A percentile compares a stretch with the other conserved stretches of the same genome.
Conservation (phyloP, 306 rosid species). For the Corylus americana region DNA sequence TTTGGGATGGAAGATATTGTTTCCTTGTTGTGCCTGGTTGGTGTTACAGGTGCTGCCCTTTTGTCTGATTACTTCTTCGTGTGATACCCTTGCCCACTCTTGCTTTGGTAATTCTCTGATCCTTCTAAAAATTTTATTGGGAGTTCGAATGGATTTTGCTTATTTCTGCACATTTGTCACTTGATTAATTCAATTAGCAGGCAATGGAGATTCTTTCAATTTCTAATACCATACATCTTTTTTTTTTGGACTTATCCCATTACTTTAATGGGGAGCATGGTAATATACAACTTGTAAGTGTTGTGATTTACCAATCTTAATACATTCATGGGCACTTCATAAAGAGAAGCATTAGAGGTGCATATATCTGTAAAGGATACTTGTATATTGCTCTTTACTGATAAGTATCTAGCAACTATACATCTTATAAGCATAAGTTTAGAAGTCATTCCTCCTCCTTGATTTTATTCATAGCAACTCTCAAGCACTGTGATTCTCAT, state of each 20-base stretch:
- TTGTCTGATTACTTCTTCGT: slow-evolving; percentile 66
- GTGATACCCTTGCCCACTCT: slow-evolving; percentile 24
- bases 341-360: not conserved
- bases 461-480: not conserved
- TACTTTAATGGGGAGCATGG: slow-evolving; percentile 5
- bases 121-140: not conserved
- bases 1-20: slow-evolving; percentile 58
- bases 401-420: not conserved
- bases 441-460: not conserved
- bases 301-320: not conserved
- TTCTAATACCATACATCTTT: not conserved
- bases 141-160: not conserved
- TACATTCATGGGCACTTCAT: not conserved
- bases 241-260: not conserved
- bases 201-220: not conserved
- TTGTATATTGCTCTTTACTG: not conserved
- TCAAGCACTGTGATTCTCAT: not conserved
- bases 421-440: not conserved
- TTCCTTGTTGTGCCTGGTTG: slow-evolving; percentile 57
- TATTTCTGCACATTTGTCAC: not conserved
- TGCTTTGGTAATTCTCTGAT: slow-evolving; percentile 22
- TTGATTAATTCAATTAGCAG: slow-evolving; percentile 9
- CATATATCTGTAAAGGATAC: slow-evolving; percentile 1
- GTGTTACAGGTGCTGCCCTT: slow-evolving; percentile 62
- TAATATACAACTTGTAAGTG: not conserved